A percentile compares a stretch with the other conserved stretches of the same genome.
These are phyloP conservation scores for Rosa multiflora DNA, from an alignment of 306 rosid genomes.

Conservation along the genomic window DNA sequence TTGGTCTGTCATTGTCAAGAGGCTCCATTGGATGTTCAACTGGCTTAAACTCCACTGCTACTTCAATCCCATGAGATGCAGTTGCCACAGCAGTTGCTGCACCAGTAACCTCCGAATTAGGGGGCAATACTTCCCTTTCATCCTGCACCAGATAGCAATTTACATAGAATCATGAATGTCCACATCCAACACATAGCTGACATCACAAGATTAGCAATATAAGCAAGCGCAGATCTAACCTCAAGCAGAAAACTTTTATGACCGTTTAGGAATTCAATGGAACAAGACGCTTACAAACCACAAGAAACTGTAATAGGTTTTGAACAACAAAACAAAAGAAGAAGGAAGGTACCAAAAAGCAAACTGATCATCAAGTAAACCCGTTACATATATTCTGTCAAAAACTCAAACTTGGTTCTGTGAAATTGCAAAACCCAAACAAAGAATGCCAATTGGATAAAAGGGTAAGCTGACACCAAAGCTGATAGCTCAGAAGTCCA, in stretches of 20 bases:
- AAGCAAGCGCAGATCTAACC: not conserved
- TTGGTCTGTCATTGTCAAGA: conserved; percentile 73
- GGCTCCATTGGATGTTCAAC: conserved; percentile 93
- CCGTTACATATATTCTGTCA: not conserved
- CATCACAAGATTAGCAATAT: not conserved
- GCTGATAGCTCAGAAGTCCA: not conserved
- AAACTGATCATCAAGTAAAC: not conserved
- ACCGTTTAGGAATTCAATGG: not conserved
- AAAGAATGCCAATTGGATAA: not conserved
- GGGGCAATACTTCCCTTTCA: conserved; percentile 65
- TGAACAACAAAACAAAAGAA: not conserved
- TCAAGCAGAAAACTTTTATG: not conserved
- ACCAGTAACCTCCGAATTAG: conserved; percentile 48
- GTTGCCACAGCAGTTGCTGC: conserved; percentile 40
- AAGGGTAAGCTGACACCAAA: not conserved
- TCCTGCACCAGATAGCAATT: conserved; percentile 44
- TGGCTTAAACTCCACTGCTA: conserved; percentile 88
- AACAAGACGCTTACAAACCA: not conserved
- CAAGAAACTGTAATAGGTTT: not conserved
- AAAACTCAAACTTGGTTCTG: not conserved
- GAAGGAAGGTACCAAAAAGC: not conserved
- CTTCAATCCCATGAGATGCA: conserved; percentile 87
- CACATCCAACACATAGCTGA: not conserved
- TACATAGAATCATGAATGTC: conserved; percentile 11
- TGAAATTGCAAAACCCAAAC: not conserved